phyloP scores from a whole-genome alignment of 1,284 basidiomycete species.

The Amylostereum chailletii region DNA sequence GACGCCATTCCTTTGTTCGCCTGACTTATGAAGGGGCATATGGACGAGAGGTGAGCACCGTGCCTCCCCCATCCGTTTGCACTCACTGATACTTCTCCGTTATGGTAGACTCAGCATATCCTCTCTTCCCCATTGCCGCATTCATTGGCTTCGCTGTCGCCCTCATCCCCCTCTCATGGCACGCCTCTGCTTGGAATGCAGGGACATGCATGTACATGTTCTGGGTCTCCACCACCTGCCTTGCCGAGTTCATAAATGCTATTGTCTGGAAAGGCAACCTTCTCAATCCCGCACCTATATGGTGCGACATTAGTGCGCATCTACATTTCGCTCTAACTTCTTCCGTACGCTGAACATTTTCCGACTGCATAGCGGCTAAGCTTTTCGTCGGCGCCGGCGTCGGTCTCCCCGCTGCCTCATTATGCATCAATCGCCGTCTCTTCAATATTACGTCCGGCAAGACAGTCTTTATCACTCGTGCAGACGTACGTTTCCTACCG shows the following conservation, averaged over 20 bases:
- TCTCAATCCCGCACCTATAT: conserved; percentile 29
- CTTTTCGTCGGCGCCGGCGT: conserved; percentile 23
- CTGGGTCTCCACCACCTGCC: conserved; percentile 40
- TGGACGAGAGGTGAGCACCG: too few relatives aligned
- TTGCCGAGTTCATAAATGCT: conserved; percentile 43
- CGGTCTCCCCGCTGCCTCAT: conserved; percentile 29
- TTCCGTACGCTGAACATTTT: conserved; percentile 11
- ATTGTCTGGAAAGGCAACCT: conserved; percentile 47
- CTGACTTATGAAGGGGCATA: too few relatives aligned
- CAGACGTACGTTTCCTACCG: conserved; percentile 20
- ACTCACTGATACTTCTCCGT: too few relatives aligned
- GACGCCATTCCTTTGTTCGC: too few relatives aligned
- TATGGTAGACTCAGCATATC: background rate
- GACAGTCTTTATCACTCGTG: conserved; percentile 20
- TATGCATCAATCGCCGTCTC: conserved; percentile 38
- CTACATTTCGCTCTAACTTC: conserved; percentile 13
- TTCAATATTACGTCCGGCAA: conserved; percentile 28
- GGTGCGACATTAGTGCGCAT: conserved; percentile 46
- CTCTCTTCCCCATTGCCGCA: conserved; percentile 17
- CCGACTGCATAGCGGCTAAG: conserved; percentile 24
- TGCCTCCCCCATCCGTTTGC: too few relatives aligned
- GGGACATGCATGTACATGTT: conserved; percentile 50
- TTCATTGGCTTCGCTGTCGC: conserved; percentile 22
- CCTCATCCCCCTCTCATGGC: conserved; percentile 30
- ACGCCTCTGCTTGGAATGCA: conserved; percentile 41